phyloP scores from a whole-genome alignment of 345 rosid species.

The Eucalyptus urophylla region DNA sequence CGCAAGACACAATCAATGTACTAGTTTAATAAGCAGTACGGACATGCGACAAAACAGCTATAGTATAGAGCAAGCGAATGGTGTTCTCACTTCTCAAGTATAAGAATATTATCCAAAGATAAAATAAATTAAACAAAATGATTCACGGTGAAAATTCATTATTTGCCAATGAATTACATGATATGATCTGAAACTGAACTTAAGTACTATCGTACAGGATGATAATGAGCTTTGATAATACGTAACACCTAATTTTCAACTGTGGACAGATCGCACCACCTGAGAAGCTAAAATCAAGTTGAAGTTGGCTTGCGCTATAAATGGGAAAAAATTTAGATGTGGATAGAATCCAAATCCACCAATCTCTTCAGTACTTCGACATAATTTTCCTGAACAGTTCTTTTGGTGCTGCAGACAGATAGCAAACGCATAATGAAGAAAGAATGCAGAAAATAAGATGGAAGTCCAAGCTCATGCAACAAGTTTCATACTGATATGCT shows the following conservation, averaged over 20 bases:
- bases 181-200: background rate
- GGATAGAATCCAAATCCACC: background rate
- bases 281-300: background rate
- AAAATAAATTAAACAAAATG: background rate
- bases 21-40: background rate
- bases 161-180: background rate
- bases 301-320: background rate
- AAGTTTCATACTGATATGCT: background rate
- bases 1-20: background rate
- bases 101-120: background rate
- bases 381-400: conserved; percentile 53
- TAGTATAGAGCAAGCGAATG: background rate
- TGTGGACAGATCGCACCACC: background rate
- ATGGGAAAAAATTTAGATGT: background rate
- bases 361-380: conserved; percentile 35
- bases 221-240: background rate
- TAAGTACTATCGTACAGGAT: background rate
- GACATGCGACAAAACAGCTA: background rate
- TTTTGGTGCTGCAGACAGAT: conserved; percentile 56
- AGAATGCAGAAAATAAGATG: background rate
- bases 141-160: background rate
- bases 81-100: background rate
- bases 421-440: background rate
- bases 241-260: background rate
- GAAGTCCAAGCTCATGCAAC: background rate